Conservation (phyloP, 176 grass and related monocot species). For the Aegilops speltoides region DNA sequence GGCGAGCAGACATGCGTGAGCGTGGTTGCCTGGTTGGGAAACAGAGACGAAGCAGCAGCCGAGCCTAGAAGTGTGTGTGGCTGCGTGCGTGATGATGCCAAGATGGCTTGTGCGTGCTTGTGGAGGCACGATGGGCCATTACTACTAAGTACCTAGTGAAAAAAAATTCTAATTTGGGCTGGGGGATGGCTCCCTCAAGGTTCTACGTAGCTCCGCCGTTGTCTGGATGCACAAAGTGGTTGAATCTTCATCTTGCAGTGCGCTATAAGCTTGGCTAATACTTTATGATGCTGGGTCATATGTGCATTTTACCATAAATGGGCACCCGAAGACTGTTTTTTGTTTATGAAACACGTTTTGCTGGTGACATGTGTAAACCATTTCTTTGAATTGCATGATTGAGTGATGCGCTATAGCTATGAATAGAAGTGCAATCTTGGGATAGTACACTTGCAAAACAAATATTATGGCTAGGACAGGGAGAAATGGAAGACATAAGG, state of each 20-base stretch:
- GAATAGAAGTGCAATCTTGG: neutral
- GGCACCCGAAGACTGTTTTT: neutral
- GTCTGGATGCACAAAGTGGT: neutral
- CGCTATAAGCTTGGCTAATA: neutral
- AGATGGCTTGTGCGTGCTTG: no score
- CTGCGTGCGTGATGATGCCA: no score
- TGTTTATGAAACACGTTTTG: neutral
- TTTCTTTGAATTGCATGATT: no score
- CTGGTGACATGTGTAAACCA: neutral
- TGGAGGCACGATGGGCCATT: no score
- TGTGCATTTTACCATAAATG: neutral
- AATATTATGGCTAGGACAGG: neutral
- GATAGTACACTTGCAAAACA: slow-evolving; percentile 1
- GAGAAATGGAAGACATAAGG: neutral
- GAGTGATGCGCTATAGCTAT: neutral
- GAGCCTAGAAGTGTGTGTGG: no score
- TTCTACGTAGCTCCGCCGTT: no score
- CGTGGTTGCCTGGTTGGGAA: no score
- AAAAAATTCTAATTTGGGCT: no score
- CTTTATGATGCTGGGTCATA: neutral
- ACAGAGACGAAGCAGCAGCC: no score
- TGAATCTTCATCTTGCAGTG: neutral
- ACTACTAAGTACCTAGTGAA: no score
- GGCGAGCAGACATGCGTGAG: no score
- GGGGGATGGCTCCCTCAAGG: no score